Evolutionary conservation across 2,329 filamentous ascomycete species (phyloP).

Genomic region (Aspergillus hortae): DNA sequence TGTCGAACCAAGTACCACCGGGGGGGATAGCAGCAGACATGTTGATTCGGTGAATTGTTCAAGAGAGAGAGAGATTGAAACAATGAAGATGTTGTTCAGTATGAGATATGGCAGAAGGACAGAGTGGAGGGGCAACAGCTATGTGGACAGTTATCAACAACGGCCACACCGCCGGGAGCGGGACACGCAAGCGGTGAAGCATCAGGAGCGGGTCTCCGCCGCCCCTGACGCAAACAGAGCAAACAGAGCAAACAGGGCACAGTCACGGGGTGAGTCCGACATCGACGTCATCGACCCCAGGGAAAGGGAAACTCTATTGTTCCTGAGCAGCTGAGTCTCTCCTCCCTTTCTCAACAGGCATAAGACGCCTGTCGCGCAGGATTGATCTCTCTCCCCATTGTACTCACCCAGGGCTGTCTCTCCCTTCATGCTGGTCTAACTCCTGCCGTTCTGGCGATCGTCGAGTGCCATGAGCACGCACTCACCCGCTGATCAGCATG

Average conservation of each 20-base stretch:
- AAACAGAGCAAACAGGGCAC: slow-evolving; percentile 29
- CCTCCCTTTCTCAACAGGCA: neutral
- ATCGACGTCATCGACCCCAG: slow-evolving; percentile 30
- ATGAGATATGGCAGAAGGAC: neutral
- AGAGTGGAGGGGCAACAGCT: slow-evolving; percentile 1
- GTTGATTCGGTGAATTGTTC: slow-evolving; percentile 7
- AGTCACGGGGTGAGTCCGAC: slow-evolving; percentile 10
- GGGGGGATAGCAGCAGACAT: slow-evolving; percentile 10
- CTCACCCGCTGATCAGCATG: slow-evolving; percentile 16
- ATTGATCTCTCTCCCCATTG: neutral
- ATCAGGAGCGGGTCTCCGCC: slow-evolving; percentile 13
- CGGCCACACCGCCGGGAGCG: slow-evolving; percentile 24
- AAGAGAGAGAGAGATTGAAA: slow-evolving; percentile 1
- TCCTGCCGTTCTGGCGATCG: neutral
- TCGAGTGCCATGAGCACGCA: slow-evolving; percentile 25
- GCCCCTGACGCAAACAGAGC: slow-evolving; percentile 11
- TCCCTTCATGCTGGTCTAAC: slow-evolving; percentile 4
- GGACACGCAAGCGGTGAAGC: slow-evolving; percentile 27
- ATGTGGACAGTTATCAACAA: slow-evolving; percentile 13
- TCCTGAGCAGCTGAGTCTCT: slow-evolving; percentile 1
- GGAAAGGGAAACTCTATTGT: slow-evolving; percentile 2
- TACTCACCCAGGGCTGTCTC: neutral
- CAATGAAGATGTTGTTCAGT: slow-evolving; percentile 4
- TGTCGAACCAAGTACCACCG: slow-evolving; percentile 72
- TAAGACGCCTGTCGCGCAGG: neutral